Evolutionary conservation across 345 rosid genomes (phyloP).

Genomic region (Murraya paniculata): DNA sequence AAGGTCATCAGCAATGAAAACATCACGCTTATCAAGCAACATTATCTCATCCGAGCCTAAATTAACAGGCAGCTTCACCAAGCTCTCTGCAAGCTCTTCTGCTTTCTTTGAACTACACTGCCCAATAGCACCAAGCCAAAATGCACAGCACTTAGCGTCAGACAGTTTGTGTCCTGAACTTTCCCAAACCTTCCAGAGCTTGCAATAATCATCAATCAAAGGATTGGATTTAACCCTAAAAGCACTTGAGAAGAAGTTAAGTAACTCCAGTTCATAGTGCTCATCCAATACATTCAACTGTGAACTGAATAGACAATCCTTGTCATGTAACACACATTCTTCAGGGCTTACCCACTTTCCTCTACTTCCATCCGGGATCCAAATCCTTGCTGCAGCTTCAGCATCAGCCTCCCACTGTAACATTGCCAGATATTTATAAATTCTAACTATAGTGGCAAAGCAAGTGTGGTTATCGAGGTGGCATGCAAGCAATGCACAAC

Average conservation of each 20-base stretch:
- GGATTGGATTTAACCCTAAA: conserved; percentile 45
- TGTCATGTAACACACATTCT: conserved; percentile 48
- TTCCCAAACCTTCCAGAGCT: conserved; percentile 73
- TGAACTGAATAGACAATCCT: conserved; percentile 45
- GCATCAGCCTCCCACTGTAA: conserved; percentile 33
- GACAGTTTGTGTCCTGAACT: conserved; percentile 31
- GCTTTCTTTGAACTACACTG: conserved; percentile 17
- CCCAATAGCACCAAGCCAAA: conserved; percentile 46
- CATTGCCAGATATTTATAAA: conserved; percentile 40
- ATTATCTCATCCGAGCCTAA: conserved; percentile 31
- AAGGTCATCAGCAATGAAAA: conserved; percentile 72
- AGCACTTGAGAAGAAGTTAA: conserved; percentile 38
- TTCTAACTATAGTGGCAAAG: conserved; percentile 37
- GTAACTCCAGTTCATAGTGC: conserved; percentile 28
- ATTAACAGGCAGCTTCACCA: conserved; percentile 52
- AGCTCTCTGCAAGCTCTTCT: conserved; percentile 29
- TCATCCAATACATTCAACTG: conserved; percentile 47
- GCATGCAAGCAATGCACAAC: conserved; percentile 34
- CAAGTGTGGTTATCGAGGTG: conserved; percentile 40
- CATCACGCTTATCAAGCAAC: conserved; percentile 39
- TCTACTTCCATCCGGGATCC: conserved; percentile 47
- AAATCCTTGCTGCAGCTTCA: conserved; percentile 30
- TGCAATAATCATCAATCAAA: conserved; percentile 48
- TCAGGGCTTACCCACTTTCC: conserved; percentile 51
- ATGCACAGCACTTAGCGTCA: conserved; percentile 49